Conservation (phyloP, 2,329 filamentous ascomycete genomes). For the Curvularia spicifera region DNA sequence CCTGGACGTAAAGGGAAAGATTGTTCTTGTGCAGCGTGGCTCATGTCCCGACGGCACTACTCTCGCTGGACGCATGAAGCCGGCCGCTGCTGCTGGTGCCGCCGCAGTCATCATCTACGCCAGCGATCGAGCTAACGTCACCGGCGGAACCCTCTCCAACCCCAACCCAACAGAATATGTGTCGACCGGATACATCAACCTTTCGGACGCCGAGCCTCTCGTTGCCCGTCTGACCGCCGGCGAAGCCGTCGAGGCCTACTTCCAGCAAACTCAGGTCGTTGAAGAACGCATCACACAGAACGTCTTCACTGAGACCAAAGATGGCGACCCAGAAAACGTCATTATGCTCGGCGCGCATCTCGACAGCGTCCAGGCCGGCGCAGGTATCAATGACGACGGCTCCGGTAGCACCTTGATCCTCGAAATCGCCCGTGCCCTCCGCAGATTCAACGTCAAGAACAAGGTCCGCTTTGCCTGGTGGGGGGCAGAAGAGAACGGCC, state of each 20-base stretch:
- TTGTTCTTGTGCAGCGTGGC: constrained; percentile 53
- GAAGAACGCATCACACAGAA: constrained; percentile 59
- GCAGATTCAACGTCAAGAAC: constrained; percentile 50
- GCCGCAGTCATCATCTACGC: constrained; percentile 54
- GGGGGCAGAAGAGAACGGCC: constrained; percentile 51
- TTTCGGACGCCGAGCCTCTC: constrained; percentile 52
- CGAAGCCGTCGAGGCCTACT: constrained; percentile 50
- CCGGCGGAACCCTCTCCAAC: constrained; percentile 50
- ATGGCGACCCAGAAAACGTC: constrained; percentile 47
- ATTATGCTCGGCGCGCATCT: constrained; percentile 50
- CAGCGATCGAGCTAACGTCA: constrained; percentile 46
- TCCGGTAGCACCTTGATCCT: constrained; percentile 49
- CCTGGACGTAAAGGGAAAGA: constrained; percentile 50
- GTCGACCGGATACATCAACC: constrained; percentile 53
- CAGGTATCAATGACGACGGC: constrained; percentile 53
- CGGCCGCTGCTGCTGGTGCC: constrained; percentile 52
- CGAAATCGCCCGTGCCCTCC: constrained; percentile 47
- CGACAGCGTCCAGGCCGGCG: constrained; percentile 48
- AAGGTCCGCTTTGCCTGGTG: constrained; percentile 52
- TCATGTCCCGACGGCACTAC: constrained; percentile 53
- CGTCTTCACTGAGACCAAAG: constrained; percentile 50
- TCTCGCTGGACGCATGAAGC: constrained; percentile 49
- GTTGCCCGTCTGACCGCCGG: constrained; percentile 51
- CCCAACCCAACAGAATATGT: constrained; percentile 48
- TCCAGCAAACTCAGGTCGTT: constrained; percentile 55